Evolutionary conservation across 306 rosid genomes (phyloP).

Genomic region (Prunus dulcis): DNA sequence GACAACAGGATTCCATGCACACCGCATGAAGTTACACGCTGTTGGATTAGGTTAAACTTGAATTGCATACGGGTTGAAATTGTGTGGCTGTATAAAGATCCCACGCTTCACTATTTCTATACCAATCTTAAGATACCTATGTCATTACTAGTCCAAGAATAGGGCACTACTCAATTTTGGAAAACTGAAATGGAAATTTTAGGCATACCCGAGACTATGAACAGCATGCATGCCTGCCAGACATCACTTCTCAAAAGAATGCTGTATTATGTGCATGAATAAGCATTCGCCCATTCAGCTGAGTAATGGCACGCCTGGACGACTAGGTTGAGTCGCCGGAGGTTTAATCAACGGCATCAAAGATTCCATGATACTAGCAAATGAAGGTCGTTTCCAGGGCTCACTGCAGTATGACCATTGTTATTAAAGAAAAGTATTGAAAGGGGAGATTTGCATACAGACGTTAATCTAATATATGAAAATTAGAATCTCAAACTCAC

Average conservation of each 20-base stretch:
- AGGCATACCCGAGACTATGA: slow-evolving; percentile 52
- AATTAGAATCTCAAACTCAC: slow-evolving; percentile 46
- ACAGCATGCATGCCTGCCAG: slow-evolving; percentile 43
- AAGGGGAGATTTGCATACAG: neutral
- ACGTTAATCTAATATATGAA: neutral
- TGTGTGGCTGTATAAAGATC: too few relatives aligned
- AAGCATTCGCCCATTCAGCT: slow-evolving; percentile 47
- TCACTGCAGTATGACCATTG: slow-evolving; percentile 62
- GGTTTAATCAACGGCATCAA: slow-evolving; percentile 76
- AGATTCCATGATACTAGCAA: slow-evolving; percentile 82
- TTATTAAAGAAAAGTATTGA: slow-evolving; percentile 1
- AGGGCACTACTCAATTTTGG: neutral
- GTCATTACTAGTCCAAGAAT: neutral
- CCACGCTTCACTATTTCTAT: too few relatives aligned
- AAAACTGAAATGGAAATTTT: slow-evolving; percentile 14
- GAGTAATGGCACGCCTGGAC: slow-evolving; percentile 44
- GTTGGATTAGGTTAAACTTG: too few relatives aligned
- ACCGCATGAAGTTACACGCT: too few relatives aligned
- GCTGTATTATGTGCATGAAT: slow-evolving; percentile 59
- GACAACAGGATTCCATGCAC: too few relatives aligned
- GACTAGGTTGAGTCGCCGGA: slow-evolving; percentile 66
- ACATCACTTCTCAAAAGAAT: slow-evolving; percentile 47
- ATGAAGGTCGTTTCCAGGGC: slow-evolving; percentile 95
- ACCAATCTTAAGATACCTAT: too few relatives aligned
- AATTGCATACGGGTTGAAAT: too few relatives aligned